Conservation (phyloP, 2,329 filamentous ascomycete species). For the Dryadomyces quercus-mongolicae region DNA sequence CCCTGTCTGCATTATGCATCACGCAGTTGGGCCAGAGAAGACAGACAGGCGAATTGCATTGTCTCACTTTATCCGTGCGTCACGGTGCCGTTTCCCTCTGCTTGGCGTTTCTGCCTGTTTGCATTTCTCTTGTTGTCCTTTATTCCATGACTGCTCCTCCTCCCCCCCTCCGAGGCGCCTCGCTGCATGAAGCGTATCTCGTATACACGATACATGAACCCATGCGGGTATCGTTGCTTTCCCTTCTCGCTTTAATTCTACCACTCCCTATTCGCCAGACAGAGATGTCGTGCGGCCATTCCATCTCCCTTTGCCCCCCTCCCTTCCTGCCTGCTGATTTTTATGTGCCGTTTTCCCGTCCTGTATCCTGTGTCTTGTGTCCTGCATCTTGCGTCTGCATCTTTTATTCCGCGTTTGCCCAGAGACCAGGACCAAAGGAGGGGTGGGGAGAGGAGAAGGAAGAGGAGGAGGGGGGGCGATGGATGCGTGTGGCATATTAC, state of each 20-base stretch:
- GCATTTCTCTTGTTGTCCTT: background rate
- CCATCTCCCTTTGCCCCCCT: background rate
- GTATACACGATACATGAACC: background rate
- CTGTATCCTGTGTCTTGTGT: too few species aligned
- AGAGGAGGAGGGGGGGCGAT: too few species aligned
- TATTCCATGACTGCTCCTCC: background rate
- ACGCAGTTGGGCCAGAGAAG: background rate
- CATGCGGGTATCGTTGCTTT: too few species aligned
- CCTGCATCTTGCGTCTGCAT: too few species aligned
- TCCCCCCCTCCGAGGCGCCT: background rate
- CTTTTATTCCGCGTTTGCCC: too few species aligned
- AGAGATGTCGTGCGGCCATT: background rate
- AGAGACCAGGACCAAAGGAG: too few species aligned
- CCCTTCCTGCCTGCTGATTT: background rate
- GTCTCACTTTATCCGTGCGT: background rate
- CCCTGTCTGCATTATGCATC: background rate
- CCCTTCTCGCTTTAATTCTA: too few species aligned
- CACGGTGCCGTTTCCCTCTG: background rate
- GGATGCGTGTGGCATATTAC: too few species aligned
- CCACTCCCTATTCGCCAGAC: background rate
- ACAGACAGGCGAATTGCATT: background rate
- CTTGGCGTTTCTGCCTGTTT: background rate
- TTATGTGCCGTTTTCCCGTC: background rate
- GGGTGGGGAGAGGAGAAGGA: too few species aligned
- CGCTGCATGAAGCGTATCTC: background rate